A percentile compares a stretch with the other conserved stretches of the same genome.
Conservation (phyloP, 2,329 filamentous ascomycete species). For the Didymellaceae sp. region DNA sequence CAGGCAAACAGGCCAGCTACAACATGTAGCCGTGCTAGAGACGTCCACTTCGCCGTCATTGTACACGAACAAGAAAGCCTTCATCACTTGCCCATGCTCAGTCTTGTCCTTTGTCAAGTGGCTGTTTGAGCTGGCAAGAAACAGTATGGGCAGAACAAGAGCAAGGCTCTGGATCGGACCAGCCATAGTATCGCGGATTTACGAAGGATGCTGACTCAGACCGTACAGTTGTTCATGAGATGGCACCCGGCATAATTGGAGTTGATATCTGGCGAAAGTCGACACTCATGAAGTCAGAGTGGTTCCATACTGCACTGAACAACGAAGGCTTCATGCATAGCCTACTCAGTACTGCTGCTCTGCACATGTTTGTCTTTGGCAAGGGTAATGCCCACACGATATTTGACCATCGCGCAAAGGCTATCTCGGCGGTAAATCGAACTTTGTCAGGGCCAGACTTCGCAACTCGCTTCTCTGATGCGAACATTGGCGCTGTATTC, state of each 20-base stretch:
- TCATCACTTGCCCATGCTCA: too few species aligned
- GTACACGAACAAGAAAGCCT: too few species aligned
- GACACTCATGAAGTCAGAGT: constrained; percentile 44
- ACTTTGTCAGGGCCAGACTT: constrained; percentile 38
- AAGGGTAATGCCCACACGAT: constrained; percentile 41
- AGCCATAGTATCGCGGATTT: background rate
- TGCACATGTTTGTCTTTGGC: constrained; percentile 44
- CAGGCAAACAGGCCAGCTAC: too few species aligned
- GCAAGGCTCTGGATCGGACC: background rate
- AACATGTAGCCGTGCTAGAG: too few species aligned
- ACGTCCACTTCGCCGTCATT: too few species aligned
- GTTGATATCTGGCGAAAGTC: constrained; percentile 46
- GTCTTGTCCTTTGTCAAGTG: too few species aligned
- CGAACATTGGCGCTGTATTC: constrained; percentile 49
- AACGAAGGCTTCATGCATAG: constrained; percentile 50
- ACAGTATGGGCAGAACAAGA: too few species aligned
- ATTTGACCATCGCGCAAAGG: constrained; percentile 42
- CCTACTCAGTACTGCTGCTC: constrained; percentile 44
- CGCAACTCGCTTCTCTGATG: constrained; percentile 41
- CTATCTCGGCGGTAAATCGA: constrained; percentile 44
- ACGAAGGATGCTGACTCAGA: constrained; percentile 24
- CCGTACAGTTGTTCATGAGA: constrained; percentile 40
- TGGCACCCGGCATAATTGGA: constrained; percentile 47
- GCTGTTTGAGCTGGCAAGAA: too few species aligned
- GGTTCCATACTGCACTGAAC: constrained; percentile 45